Evolutionary conservation across 352 stramenopile species (phyloP).

Genomic region (Globisporangium megalacanthum): DNA sequence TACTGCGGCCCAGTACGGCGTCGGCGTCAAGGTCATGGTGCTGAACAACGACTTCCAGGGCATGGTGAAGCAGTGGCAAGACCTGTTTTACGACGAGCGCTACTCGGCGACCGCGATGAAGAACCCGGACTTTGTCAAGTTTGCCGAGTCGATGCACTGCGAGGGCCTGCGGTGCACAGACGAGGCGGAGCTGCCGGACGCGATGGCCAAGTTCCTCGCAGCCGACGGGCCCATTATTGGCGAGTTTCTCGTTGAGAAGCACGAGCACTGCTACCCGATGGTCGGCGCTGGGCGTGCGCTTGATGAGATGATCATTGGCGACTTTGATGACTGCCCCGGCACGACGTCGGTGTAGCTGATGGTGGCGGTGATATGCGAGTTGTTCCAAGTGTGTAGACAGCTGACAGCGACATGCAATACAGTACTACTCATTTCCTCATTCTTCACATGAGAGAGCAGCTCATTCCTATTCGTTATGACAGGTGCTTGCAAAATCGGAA

Average conservation of each 20-base stretch:
- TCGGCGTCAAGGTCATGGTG: slow-evolving; percentile 94
- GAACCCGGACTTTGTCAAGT: slow-evolving; percentile 93
- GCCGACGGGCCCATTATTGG: slow-evolving; percentile 92
- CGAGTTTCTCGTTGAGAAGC: slow-evolving; percentile 93
- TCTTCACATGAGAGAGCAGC: no score
- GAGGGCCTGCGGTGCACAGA: slow-evolving; percentile 87
- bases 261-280: slow-evolving; percentile 94
- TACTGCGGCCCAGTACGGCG: slow-evolving; percentile 91
- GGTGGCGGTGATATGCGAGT: slow-evolving; percentile 17
- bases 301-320: slow-evolving; percentile 96
- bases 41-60: slow-evolving; percentile 97
- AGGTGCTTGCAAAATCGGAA: no score
- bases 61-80: slow-evolving; percentile 98
- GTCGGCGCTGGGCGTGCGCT: slow-evolving; percentile 87
- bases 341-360: slow-evolving; percentile 81
- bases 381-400: no score
- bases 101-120: slow-evolving; percentile 89
- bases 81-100: slow-evolving; percentile 95
- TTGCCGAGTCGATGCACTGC: slow-evolving; percentile 92
- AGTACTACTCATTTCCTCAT: no score
- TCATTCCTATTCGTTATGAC: no score
- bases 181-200: slow-evolving; percentile 85
- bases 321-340: slow-evolving; percentile 91
- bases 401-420: no score
- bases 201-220: slow-evolving; percentile 92